Evolutionary conservation across 2,329 filamentous ascomycete species (phyloP).

Genomic region (Aspergillus sclerotialis): DNA sequence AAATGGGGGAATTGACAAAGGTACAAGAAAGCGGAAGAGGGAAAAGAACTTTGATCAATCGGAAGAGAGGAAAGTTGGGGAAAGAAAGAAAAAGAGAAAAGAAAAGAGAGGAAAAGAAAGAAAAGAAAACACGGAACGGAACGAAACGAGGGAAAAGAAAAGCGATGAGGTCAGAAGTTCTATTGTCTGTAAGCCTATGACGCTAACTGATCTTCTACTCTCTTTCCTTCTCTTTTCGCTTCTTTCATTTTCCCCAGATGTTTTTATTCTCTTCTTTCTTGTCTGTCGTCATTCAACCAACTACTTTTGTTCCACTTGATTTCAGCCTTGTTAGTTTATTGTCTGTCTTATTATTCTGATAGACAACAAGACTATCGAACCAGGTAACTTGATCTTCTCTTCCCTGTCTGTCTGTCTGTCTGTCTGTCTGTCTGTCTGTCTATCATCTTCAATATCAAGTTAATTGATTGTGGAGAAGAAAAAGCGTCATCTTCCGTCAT

Average conservation of each 20-base stretch:
- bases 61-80: conserved; percentile 3
- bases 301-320: background rate
- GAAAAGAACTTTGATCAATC: background rate
- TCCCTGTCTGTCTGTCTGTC: no score
- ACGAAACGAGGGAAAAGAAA: no score
- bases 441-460: no score
- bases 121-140: no score
- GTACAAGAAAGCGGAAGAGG: background rate
- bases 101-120: conserved; percentile 2
- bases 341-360: no score
- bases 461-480: no score
- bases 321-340: no score
- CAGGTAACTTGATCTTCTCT: no score
- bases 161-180: no score
- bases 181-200: background rate
- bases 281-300: background rate
- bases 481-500: no score
- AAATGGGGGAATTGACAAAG: background rate
- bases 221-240: background rate
- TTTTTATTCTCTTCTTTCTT: background rate
- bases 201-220: background rate
- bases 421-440: no score
- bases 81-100: background rate
- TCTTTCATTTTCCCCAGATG: background rate
- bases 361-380: no score